phyloP scores from a whole-genome alignment of 441 rosid genomes.

The Bocquillonia castaneifolia region DNA sequence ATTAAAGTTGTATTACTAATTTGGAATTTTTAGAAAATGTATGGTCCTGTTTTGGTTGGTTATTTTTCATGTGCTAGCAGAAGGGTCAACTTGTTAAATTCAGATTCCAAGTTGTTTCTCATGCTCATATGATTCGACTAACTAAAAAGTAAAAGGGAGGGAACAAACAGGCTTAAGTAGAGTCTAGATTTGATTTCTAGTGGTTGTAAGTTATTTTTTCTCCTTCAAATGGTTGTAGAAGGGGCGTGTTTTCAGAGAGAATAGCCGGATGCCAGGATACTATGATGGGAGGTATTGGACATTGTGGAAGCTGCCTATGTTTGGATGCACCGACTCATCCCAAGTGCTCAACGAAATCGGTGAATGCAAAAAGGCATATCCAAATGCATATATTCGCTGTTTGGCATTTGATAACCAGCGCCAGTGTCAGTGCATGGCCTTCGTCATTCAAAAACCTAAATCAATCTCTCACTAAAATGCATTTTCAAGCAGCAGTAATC shows the following conservation, averaged over 20 bases:
- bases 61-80: not conserved
- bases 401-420: conserved; percentile 46
- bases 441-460: conserved; percentile 47
- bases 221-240: conserved; percentile 20
- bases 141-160: not conserved
- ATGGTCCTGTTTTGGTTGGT: too few relatives aligned
- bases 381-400: conserved; percentile 51
- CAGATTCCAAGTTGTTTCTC: too few relatives aligned
- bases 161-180: not conserved
- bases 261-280: conserved; percentile 60
- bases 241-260: conserved; percentile 40
- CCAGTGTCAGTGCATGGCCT: conserved; percentile 57
- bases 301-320: conserved; percentile 71
- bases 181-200: not conserved
- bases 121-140: too few relatives aligned
- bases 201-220: not conserved
- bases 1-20: not conserved
- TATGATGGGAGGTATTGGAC: conserved; percentile 72
- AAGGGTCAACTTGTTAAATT: not conserved
- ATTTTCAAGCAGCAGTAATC: too few relatives aligned
- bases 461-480: not conserved
- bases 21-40: not conserved
- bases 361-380: conserved; percentile 47
- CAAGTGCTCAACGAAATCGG: conserved; percentile 48
- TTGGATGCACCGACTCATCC: conserved; percentile 54